phyloP scores from a whole-genome alignment of 2,329 filamentous ascomycete species.

The Ilyonectria destructans region DNA sequence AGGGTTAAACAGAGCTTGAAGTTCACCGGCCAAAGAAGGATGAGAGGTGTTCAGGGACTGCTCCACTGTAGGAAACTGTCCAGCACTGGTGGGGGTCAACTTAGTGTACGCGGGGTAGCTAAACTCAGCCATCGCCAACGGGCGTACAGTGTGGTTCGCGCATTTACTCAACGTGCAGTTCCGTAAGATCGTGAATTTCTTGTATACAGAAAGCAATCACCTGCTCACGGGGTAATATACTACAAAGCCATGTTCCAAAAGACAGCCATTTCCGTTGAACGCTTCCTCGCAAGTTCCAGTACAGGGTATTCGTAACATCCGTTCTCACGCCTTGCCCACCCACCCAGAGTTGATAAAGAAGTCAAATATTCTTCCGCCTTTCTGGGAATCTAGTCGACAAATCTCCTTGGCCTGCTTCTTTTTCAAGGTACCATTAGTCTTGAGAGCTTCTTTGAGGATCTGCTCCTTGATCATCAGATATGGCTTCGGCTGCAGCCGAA shows the following conservation, averaged over 20 bases:
- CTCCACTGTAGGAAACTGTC: neutral
- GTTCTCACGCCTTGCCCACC: constrained; percentile 83
- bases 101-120: neutral
- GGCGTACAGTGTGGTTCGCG: neutral
- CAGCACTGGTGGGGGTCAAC: neutral
- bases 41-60: neutral
- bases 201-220: constrained; percentile 7
- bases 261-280: constrained; percentile 30
- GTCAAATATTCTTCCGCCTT: constrained; percentile 90
- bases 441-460: constrained; percentile 91
- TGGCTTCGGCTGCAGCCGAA: constrained; percentile 92
- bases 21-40: neutral
- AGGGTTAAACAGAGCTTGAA: neutral
- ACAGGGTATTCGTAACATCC: constrained; percentile 47
- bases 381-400: constrained; percentile 86
- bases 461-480: constrained; percentile 96
- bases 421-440: constrained; percentile 89
- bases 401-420: constrained; percentile 95
- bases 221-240: constrained; percentile 3
- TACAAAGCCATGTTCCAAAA: constrained; percentile 18
- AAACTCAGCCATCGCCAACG: neutral
- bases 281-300: constrained; percentile 35
- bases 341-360: constrained; percentile 95
- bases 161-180: neutral
- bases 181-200: constrained; percentile 10